Evolutionary conservation across 2,329 filamentous ascomycete genomes (phyloP).

Genomic region (Thermoascus crustaceus): DNA sequence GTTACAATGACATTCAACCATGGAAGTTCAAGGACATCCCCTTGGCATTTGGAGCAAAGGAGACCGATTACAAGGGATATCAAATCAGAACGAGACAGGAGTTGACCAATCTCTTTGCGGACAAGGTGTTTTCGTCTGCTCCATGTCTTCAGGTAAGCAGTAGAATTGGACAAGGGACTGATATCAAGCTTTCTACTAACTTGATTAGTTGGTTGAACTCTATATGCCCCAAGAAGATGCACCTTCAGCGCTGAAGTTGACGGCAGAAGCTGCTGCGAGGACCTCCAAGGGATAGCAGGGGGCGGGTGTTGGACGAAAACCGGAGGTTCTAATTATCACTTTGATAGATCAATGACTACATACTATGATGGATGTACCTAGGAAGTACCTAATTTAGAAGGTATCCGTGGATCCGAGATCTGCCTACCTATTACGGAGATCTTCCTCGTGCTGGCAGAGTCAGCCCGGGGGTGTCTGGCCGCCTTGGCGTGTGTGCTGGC

Average conservation of each 20-base stretch:
- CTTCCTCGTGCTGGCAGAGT: too few relatives aligned
- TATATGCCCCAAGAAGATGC: conserved; percentile 71
- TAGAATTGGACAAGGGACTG: conserved; percentile 5
- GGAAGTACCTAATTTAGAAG: too few relatives aligned
- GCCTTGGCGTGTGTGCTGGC: neutral
- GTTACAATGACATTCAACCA: conserved; percentile 66
- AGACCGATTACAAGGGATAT: conserved; percentile 51
- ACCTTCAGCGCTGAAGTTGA: conserved; percentile 58
- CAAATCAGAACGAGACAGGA: conserved; percentile 59
- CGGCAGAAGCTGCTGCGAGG: conserved; percentile 59
- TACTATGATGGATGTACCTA: too few relatives aligned
- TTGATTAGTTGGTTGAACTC: conserved; percentile 65
- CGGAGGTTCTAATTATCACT: too few relatives aligned
- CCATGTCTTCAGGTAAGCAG: conserved; percentile 30
- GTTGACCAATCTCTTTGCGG: conserved; percentile 54
- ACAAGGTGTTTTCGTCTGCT: conserved; percentile 53
- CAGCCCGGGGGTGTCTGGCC: neutral
- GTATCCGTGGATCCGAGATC: too few relatives aligned
- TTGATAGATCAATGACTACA: too few relatives aligned
- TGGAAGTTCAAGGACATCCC: conserved; percentile 67
- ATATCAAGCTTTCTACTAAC: conserved; percentile 14
- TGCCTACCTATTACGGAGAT: too few relatives aligned
- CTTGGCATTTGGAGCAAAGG: conserved; percentile 55
- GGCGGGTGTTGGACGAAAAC: too few relatives aligned
- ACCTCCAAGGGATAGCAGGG: conserved; percentile 42